Percentiles rank a stretch among this genome's conserved stretches.
Conservation (phyloP, 2,329 filamentous ascomycete species). For the Zymoseptoria passerinii region DNA sequence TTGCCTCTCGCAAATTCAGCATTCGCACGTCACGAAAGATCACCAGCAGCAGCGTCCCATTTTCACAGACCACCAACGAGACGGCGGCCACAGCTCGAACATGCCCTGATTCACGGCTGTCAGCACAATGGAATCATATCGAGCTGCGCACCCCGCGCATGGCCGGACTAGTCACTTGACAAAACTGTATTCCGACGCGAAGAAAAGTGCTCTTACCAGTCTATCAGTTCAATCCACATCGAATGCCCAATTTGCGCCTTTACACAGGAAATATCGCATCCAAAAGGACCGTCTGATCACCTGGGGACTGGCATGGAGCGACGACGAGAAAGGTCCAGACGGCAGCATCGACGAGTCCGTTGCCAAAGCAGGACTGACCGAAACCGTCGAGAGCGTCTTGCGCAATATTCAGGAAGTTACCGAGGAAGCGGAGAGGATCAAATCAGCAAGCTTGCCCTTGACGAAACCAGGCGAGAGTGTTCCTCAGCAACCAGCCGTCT, state of each 20-base stretch:
- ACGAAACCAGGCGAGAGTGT: constrained; percentile 25
- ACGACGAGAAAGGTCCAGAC: constrained; percentile 54
- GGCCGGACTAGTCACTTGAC: constrained; percentile 41
- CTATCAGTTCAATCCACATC: constrained; percentile 49
- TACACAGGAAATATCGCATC: constrained; percentile 70
- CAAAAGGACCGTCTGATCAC: constrained; percentile 71
- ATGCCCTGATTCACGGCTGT: not conserved
- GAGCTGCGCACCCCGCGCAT: constrained; percentile 10
- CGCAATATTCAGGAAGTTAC: constrained; percentile 72
- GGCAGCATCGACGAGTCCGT: constrained; percentile 66
- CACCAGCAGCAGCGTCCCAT: not conserved
- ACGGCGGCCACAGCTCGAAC: not conserved
- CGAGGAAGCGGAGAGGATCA: constrained; percentile 66
- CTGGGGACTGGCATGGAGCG: constrained; percentile 76
- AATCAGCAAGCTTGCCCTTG: constrained; percentile 32
- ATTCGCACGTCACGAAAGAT: no score
- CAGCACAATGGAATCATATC: constrained; percentile 10
- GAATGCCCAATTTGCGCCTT: constrained; percentile 58
- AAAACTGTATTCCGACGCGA: constrained; percentile 72
- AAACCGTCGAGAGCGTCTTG: constrained; percentile 71
- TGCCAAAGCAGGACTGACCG: constrained; percentile 59
- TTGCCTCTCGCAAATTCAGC: no score
- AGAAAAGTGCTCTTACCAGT: constrained; percentile 57
- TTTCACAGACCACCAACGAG: not conserved
- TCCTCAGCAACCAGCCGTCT: constrained; percentile 41